Evolutionary conservation across 1,139 yeast species (phyloP).

Genomic region (Lodderomyces jiufengensis): DNA sequence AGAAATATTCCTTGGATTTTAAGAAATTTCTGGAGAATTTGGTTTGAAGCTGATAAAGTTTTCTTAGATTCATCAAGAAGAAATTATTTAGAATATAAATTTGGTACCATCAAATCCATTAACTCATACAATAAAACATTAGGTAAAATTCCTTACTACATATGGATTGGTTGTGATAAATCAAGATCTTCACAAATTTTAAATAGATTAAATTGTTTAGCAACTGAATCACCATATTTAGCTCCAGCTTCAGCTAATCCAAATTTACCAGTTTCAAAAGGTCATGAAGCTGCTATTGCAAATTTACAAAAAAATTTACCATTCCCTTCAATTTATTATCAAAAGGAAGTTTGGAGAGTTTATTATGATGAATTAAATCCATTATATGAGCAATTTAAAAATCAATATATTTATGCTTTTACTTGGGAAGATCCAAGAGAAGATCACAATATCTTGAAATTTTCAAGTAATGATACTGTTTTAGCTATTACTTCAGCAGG

Average conservation of each 20-base stretch:
- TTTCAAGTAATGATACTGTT: constrained; percentile 63
- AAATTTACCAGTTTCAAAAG: constrained; percentile 48
- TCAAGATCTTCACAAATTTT: constrained; percentile 56
- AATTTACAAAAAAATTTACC: constrained; percentile 67
- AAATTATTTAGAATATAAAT: constrained; percentile 75
- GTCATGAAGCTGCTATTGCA: constrained; percentile 69
- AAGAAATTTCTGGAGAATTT: constrained; percentile 78
- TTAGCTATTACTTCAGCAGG: constrained; percentile 86
- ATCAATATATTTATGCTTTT: constrained; percentile 80
- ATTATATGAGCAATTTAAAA: constrained; percentile 65
- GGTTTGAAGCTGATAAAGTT: constrained; percentile 86
- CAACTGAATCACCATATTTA: constrained; percentile 76
- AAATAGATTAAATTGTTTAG: constrained; percentile 65
- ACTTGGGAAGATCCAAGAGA: constrained; percentile 92
- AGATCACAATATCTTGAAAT: constrained; percentile 62
- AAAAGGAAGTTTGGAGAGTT: constrained; percentile 72
- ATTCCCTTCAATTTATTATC: constrained; percentile 75
- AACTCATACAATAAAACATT: constrained; percentile 60
- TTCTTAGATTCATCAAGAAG: constrained; percentile 77
- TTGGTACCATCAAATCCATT: constrained; percentile 74
- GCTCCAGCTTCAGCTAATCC: constrained; percentile 48
- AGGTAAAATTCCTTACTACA: constrained; percentile 76
- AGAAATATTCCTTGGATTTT: constrained; percentile 75
- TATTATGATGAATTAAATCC: constrained; percentile 71
- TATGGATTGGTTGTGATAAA: constrained; percentile 80